phyloP scores from a whole-genome alignment of 2,329 filamentous ascomycete species.

The Dissoconium aciculare region DNA sequence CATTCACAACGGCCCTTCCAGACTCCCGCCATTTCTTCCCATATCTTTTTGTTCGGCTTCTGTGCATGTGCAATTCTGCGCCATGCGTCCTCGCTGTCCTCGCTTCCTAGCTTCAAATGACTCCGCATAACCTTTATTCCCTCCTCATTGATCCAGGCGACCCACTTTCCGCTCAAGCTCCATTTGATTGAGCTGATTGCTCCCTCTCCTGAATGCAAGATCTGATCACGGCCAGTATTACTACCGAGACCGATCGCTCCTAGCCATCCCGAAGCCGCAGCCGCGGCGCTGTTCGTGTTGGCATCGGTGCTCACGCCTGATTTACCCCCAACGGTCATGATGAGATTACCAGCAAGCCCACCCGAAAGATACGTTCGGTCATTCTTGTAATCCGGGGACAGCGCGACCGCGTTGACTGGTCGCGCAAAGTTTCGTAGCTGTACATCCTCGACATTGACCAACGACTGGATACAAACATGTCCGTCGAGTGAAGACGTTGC shows the following conservation, averaged over 20 bases:
- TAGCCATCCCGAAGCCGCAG: constrained; percentile 71
- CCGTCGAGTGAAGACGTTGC: constrained; percentile 91
- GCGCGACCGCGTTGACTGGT: constrained; percentile 75
- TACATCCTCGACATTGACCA: constrained; percentile 80
- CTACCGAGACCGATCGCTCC: constrained; percentile 65
- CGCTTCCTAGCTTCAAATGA: constrained; percentile 61
- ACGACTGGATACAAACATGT: constrained; percentile 79
- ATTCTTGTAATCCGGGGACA: constrained; percentile 89
- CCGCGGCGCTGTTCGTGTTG: constrained; percentile 72
- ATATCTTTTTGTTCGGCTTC: constrained; percentile 68
- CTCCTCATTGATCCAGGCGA: constrained; percentile 91
- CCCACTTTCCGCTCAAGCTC: constrained; percentile 82
- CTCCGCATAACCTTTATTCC: constrained; percentile 97
- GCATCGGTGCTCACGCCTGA: constrained; percentile 67
- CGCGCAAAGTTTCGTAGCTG: constrained; percentile 84
- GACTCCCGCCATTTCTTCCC: constrained; percentile 92
- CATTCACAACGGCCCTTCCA: constrained; percentile 90
- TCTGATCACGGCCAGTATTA: constrained; percentile 67
- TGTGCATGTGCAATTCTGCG: constrained; percentile 87
- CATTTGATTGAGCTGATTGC: constrained; percentile 84
- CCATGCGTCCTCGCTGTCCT: constrained; percentile 74
- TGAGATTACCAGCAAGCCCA: constrained; percentile 71
- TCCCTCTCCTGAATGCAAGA: constrained; percentile 85
- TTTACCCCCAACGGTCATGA: constrained; percentile 70
- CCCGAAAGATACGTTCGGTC: constrained; percentile 85